Conservation (phyloP, 768 basidiomycete species). For the Terana coerulea region DNA sequence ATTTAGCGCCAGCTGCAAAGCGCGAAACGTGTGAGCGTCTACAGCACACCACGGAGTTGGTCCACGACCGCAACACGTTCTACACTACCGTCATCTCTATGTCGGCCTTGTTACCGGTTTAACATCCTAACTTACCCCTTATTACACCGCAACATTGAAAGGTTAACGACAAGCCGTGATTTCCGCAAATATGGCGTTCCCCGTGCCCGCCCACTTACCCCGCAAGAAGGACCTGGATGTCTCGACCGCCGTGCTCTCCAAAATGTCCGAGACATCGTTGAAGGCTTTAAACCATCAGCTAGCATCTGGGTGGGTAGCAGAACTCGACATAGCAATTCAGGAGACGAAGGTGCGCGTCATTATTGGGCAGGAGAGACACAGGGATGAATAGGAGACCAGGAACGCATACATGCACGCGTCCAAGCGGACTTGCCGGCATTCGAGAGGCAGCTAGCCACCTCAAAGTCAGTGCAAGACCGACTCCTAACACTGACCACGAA, state of each 20-base stretch:
- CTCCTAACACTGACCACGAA: slow-evolving; percentile 46
- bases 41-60: no score
- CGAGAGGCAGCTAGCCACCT: slow-evolving; percentile 55
- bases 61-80: no score
- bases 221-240: slow-evolving; percentile 59
- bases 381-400: slow-evolving; percentile 34
- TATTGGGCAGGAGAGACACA: slow-evolving; percentile 10
- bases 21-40: no score
- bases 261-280: slow-evolving; percentile 59
- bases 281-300: slow-evolving; percentile 56
- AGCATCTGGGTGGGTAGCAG: slow-evolving; percentile 65
- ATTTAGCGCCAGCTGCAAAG: no score
- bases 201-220: slow-evolving; percentile 69
- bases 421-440: slow-evolving; percentile 60
- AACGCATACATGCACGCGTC: slow-evolving; percentile 70
- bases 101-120: neutral
- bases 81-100: no score
- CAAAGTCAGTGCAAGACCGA: slow-evolving; percentile 62
- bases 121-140: neutral
- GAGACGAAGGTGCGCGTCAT: slow-evolving; percentile 58
- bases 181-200: slow-evolving; percentile 58
- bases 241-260: slow-evolving; percentile 67
- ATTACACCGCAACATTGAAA: neutral
- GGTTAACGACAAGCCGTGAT: neutral
- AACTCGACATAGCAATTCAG: slow-evolving; percentile 68